Evolutionary conservation across 2,329 filamentous ascomycete species (phyloP), one percentile per base, ranked within the genome.

Genomic region (Sporothrix schenckii): DNA sequence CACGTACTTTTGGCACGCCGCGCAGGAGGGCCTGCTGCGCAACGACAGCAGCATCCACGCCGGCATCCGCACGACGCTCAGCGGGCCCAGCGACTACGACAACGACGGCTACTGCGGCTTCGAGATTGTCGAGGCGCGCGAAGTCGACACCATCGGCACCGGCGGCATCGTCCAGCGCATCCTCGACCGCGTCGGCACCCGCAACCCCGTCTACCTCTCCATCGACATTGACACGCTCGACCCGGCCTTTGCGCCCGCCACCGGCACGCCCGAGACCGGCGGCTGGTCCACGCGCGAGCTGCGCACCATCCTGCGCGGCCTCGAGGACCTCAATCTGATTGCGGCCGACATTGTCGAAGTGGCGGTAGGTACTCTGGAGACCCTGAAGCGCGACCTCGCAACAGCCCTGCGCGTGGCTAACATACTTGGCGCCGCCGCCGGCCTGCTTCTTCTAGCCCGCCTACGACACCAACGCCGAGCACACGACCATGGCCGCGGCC

Each of bases 211-310:
- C 0, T 96, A 96, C 77, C 81, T 96, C 44, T 92, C 88, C 7
- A 89, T 96, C 61, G 93, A 97, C 77, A 97, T 97, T 75, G 93
- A 97, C 77, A 93, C 92, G 0, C 83, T 97, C 3, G 93, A 97
- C 77, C 93, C 93, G 9, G 92, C 92, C 5, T 94, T 92, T 75
- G 91, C 91, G 0, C 91, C 90, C 14, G 90, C 89, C 0, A 92
- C 90, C 0, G 91, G 91, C 10, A 92, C 91, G 0, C 91, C 90
- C 1, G 90, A 92, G 82, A 92, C 90, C 0, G 90, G 91, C 11
- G 90, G 91, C 2, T 92, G 91, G 90, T 88, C 87, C 1, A 92
- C 91, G 0, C 82, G 91, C 44, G 91, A 93, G 82, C 81, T 93
- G 11, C 83, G 90, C 60, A 91, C 89, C 0, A 92, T 93, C 72